A percentile compares a stretch with the other conserved stretches of the same genome.
Conservation (phyloP, 148 eudicot species). For the Rhododendron griersonianum region DNA sequence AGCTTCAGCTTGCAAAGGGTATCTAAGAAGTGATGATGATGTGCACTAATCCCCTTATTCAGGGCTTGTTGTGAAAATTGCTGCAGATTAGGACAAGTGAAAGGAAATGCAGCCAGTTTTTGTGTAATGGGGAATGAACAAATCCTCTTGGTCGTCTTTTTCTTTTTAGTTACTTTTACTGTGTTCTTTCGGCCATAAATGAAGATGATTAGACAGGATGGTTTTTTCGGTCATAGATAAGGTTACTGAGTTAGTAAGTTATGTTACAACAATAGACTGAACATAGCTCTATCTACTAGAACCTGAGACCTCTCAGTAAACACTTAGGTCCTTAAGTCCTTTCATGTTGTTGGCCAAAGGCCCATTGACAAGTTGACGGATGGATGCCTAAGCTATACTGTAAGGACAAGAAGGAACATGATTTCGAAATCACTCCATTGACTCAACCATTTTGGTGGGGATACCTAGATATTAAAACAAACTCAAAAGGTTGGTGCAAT, state of each 20-base stretch:
- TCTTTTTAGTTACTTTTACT: neutral
- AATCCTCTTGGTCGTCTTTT: neutral
- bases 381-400: neutral
- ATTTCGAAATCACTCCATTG: neutral
- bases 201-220: neutral
- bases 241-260: too few relatives aligned
- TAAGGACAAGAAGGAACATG: neutral
- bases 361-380: neutral
- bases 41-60: neutral
- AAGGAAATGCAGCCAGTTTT: neutral
- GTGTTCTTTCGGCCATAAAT: neutral
- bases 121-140: neutral
- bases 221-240: neutral
- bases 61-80: neutral
- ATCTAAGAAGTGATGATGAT: conserved; percentile 6
- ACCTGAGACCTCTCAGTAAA: neutral
- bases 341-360: neutral
- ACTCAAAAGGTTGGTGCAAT: neutral
- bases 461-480: neutral
- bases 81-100: neutral
- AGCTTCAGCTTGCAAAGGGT: conserved; percentile 37
- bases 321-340: neutral
- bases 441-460: neutral
- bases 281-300: neutral
- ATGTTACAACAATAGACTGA: neutral